phyloP scores from a whole-genome alignment of 352 stramenopile genomes.

The Plasmopara viticola region DNA sequence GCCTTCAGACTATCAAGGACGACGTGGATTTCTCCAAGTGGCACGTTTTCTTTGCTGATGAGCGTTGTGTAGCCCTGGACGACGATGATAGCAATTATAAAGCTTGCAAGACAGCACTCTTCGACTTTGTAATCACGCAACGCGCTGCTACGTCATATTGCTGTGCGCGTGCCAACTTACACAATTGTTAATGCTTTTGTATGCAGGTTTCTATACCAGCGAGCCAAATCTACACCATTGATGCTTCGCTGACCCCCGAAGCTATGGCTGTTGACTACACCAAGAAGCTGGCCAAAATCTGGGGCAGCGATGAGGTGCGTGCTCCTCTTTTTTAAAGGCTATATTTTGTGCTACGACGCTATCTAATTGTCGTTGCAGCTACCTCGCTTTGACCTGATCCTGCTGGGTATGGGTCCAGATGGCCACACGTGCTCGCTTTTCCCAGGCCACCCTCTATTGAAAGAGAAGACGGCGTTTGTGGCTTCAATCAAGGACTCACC shows the following conservation, averaged over 20 bases:
- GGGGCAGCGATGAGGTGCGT: conserved; percentile 55
- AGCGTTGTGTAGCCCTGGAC: conserved; percentile 91
- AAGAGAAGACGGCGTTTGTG: conserved; percentile 82
- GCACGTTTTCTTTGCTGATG: conserved; percentile 97
- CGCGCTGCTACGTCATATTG: not conserved
- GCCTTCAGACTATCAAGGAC: conserved; percentile 62
- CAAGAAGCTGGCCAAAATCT: conserved; percentile 56
- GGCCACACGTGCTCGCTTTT: conserved; percentile 99
- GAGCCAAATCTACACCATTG: conserved; percentile 90
- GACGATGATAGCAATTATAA: conserved; percentile 95
- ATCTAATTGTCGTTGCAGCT: conserved; percentile 30
- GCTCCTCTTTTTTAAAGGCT: not conserved
- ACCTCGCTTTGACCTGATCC: conserved; percentile 91
- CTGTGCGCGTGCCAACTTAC: not conserved
- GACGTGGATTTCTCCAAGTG: conserved; percentile 93
- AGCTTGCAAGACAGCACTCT: conserved; percentile 86
- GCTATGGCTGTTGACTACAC: conserved; percentile 69
- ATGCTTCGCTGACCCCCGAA: conserved; percentile 63
- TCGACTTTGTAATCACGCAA: conserved; percentile 56
- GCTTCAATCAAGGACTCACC: conserved; percentile 95
- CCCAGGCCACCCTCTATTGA: conserved; percentile 89
- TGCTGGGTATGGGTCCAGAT: conserved; percentile 97
- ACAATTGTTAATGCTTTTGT: not conserved
- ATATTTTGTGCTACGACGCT: not conserved
- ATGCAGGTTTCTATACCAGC: conserved; percentile 18